Percentiles rank a stretch among this genome's conserved stretches.
phyloP scores from a whole-genome alignment of 2,329 filamentous ascomycete species.

The Phoma sp. region DNA sequence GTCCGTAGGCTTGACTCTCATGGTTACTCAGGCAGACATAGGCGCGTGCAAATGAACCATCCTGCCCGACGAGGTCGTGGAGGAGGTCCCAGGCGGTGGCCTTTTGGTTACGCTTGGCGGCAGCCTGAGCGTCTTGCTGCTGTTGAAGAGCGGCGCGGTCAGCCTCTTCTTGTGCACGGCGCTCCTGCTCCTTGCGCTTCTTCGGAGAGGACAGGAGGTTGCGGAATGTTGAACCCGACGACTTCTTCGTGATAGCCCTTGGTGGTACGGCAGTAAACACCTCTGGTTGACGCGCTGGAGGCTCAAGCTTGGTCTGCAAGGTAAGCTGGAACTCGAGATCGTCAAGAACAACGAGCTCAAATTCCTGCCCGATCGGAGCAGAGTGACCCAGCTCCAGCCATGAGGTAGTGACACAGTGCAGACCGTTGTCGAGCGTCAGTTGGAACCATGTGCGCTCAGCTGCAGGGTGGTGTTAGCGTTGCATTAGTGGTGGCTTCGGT shows the following conservation, averaged over 20 bases:
- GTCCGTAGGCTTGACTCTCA: slow-evolving; percentile 84
- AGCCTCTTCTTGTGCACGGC: slow-evolving; percentile 81
- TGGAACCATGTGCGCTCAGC: slow-evolving; percentile 94
- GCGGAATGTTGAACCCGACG: slow-evolving; percentile 77
- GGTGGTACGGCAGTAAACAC: slow-evolving; percentile 57
- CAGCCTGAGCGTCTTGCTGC: slow-evolving; percentile 46
- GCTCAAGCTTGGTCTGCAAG: slow-evolving; percentile 91
- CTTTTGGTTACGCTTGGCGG: slow-evolving; percentile 63
- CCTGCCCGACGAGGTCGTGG: slow-evolving; percentile 83
- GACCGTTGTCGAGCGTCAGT: slow-evolving; percentile 94
- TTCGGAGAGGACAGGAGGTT: slow-evolving; percentile 86
- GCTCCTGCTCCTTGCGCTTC: slow-evolving; percentile 93
- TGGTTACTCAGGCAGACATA: slow-evolving; percentile 95
- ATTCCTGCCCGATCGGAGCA: slow-evolving; percentile 96
- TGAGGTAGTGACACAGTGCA: slow-evolving; percentile 96
- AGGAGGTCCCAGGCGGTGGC: slow-evolving; percentile 85
- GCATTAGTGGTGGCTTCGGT: background rate
- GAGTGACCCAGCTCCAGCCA: slow-evolving; percentile 92
- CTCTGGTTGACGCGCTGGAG: slow-evolving; percentile 59
- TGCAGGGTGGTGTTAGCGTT: slow-evolving; percentile 46
- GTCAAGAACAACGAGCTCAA: slow-evolving; percentile 94
- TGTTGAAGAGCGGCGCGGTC: slow-evolving; percentile 66
- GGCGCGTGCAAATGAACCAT: slow-evolving; percentile 91
- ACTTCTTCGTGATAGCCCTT: slow-evolving; percentile 74
- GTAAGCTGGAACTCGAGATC: slow-evolving; percentile 99